Percentiles rank a stretch among this genome's conserved stretches.
These are phyloP conservation scores for Coemansia sp. DNA, from an alignment of 371 early-diverging fungal species.

Conservation along the genomic window DNA sequence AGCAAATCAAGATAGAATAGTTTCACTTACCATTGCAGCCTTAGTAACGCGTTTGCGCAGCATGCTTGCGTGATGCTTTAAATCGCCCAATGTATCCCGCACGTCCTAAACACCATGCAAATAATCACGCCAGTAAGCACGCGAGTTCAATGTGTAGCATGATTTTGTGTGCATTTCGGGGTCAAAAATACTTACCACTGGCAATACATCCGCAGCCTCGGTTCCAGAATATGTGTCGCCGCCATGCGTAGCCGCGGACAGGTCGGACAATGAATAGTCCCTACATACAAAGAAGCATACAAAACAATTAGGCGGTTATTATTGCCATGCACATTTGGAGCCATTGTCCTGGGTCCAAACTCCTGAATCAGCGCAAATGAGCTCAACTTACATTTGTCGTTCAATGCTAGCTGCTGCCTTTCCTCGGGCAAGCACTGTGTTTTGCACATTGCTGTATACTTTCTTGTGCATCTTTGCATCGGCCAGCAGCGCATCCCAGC, in stretches of 20 bases:
- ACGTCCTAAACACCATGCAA: slow-evolving; percentile 18
- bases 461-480: slow-evolving; percentile 22
- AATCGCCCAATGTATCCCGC: slow-evolving; percentile 35
- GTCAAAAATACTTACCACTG: slow-evolving; percentile 23
- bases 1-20: background rate
- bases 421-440: slow-evolving; percentile 4
- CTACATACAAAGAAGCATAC: slow-evolving; percentile 13
- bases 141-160: background rate
- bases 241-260: slow-evolving; percentile 40
- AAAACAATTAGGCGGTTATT: background rate
- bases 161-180: background rate
- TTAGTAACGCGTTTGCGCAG: slow-evolving; percentile 48
- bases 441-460: background rate
- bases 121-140: background rate
- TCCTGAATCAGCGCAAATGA: too few relatives aligned
- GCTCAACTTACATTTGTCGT: slow-evolving; percentile 33
- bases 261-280: slow-evolving; percentile 18
- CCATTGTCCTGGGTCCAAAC: background rate
- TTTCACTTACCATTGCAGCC: slow-evolving; percentile 43
- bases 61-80: slow-evolving; percentile 40
- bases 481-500: slow-evolving; percentile 32
- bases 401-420: slow-evolving; percentile 12
- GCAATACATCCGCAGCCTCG: slow-evolving; percentile 28
- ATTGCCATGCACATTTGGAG: slow-evolving; percentile 4
- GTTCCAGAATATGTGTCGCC: slow-evolving; percentile 30